Conservation (phyloP, 176 grass and related monocot genomes). For the Juncus effusus region DNA sequence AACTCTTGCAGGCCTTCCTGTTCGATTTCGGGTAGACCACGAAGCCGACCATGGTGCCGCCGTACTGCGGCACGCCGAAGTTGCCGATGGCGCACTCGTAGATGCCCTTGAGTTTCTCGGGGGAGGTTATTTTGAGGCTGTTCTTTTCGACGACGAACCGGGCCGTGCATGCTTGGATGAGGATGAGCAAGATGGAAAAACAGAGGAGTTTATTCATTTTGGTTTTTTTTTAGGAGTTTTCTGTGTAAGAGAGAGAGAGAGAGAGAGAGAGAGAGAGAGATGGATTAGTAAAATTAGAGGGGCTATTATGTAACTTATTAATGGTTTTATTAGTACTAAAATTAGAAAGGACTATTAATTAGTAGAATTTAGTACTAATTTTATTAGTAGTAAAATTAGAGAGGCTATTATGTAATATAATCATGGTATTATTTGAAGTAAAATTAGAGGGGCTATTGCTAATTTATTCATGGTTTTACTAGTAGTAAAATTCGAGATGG, state of each 20-base stretch:
- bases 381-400: too few species aligned
- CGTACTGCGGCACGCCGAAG: constrained; percentile 88
- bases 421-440: too few species aligned
- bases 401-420: too few species aligned
- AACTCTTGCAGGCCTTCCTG: constrained; percentile 70
- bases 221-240: constrained; percentile 1
- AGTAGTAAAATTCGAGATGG: too few species aligned
- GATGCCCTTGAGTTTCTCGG: constrained; percentile 56
- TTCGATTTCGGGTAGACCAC: constrained; percentile 84
- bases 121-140: constrained; percentile 72
- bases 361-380: too few species aligned
- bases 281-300: too few species aligned
- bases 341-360: too few species aligned
- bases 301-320: too few species aligned
- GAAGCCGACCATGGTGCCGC: constrained; percentile 83
- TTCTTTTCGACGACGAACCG: constrained; percentile 84
- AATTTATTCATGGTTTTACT: too few species aligned
- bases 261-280: not conserved
- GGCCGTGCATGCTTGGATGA: constrained; percentile 35
- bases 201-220: constrained; percentile 20
- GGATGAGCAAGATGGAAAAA: constrained; percentile 33
- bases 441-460: too few species aligned
- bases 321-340: too few species aligned
- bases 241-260: not conserved
- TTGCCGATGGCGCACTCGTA: constrained; percentile 94